A percentile compares a stretch with the other conserved stretches of the same genome.
Conservation (phyloP, 78 protist species). For the Bodo saltans region DNA sequence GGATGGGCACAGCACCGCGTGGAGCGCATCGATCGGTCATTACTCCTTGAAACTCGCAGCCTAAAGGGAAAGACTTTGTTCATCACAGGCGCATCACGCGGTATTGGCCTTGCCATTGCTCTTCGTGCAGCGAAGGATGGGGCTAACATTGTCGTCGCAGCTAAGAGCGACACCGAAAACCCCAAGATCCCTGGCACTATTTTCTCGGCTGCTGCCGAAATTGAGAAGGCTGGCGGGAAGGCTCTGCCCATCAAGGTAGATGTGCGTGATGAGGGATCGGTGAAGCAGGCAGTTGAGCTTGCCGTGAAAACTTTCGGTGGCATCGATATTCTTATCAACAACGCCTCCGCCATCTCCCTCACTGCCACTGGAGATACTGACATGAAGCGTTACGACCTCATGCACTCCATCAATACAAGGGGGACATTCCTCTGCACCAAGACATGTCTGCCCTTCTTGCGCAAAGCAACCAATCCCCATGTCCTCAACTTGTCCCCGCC, state of each 20-base stretch:
- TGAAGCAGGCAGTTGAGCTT: background rate
- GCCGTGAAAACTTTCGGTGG: slow-evolving; percentile 27
- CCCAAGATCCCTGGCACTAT: slow-evolving; percentile 36
- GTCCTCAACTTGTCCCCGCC: slow-evolving; percentile 38
- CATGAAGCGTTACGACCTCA: slow-evolving; percentile 41
- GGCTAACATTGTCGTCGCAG: slow-evolving; percentile 26
- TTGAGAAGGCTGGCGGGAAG: slow-evolving; percentile 24
- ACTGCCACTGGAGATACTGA: background rate
- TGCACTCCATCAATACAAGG: slow-evolving; percentile 26
- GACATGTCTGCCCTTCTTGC: slow-evolving; percentile 6
- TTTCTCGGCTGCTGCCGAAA: slow-evolving; percentile 29
- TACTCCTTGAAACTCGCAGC: background rate
- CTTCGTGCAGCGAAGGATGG: slow-evolving; percentile 29
- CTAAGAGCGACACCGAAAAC: slow-evolving; percentile 12
- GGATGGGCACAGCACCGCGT: background rate
- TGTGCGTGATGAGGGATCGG: slow-evolving; percentile 4
- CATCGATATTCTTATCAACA: slow-evolving; percentile 38
- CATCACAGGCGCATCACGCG: slow-evolving; percentile 42
- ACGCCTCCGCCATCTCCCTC: slow-evolving; percentile 31
- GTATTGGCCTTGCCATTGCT: slow-evolving; percentile 47
- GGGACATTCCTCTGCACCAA: slow-evolving; percentile 28
- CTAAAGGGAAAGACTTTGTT: slow-evolving; percentile 18
- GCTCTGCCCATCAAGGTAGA: slow-evolving; percentile 40
- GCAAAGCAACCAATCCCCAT: background rate
- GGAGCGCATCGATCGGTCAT: background rate